Evolutionary conservation across 2,329 filamentous ascomycete genomes (phyloP).

Genomic region (Arthrinium phaeospermum): DNA sequence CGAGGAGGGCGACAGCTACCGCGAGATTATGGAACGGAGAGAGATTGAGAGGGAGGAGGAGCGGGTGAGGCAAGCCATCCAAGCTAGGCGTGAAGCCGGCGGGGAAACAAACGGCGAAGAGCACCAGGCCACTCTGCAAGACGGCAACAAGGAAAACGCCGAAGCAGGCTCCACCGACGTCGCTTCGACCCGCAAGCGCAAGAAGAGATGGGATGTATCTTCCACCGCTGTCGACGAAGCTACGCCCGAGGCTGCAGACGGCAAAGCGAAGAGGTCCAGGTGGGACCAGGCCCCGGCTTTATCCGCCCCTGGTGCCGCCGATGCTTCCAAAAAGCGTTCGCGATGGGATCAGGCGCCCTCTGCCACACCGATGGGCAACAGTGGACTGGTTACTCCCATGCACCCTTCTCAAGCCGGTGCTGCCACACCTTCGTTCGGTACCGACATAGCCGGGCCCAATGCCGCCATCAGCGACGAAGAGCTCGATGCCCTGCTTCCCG

Average conservation of each 20-base stretch:
- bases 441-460: slow-evolving; percentile 80
- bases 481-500: slow-evolving; percentile 87
- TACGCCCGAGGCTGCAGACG: slow-evolving; percentile 53
- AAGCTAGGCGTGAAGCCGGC: slow-evolving; percentile 67
- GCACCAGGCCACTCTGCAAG: slow-evolving; percentile 76
- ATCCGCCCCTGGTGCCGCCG: slow-evolving; percentile 54
- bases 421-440: slow-evolving; percentile 72
- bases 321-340: slow-evolving; percentile 75
- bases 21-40: slow-evolving; percentile 87
- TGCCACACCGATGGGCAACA: slow-evolving; percentile 75
- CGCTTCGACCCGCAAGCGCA: slow-evolving; percentile 75
- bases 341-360: slow-evolving; percentile 92
- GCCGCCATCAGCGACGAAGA: slow-evolving; percentile 90
- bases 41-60: slow-evolving; percentile 95
- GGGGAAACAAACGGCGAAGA: slow-evolving; percentile 60
- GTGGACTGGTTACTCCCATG: slow-evolving; percentile 78
- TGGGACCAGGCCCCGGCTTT: slow-evolving; percentile 84
- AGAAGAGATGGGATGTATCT: slow-evolving; percentile 91
- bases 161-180: slow-evolving; percentile 72
- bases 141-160: slow-evolving; percentile 74
- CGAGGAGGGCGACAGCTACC: slow-evolving; percentile 80
- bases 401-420: slow-evolving; percentile 69
- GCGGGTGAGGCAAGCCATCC: slow-evolving; percentile 79
- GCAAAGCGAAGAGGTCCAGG: slow-evolving; percentile 76
- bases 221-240: slow-evolving; percentile 59